Evolutionary conservation across 1,139 yeast species (phyloP).

Genomic region (Blastobotrys proliferans): DNA sequence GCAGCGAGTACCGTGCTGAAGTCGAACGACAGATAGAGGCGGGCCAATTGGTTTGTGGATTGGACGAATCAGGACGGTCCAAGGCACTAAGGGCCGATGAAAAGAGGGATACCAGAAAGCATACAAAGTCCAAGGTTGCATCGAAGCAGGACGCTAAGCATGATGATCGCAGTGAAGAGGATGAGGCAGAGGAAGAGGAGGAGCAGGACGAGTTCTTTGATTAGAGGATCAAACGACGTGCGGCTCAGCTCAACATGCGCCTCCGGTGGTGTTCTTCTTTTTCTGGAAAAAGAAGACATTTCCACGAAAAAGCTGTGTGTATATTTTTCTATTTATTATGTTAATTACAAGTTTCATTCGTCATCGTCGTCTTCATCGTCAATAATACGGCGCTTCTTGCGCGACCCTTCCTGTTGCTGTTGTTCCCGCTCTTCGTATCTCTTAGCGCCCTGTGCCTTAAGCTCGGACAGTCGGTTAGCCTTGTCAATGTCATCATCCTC

Average conservation of each 20-base stretch:
- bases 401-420: slow-evolving; percentile 14
- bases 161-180: not conserved
- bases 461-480: slow-evolving; percentile 58
- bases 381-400: slow-evolving; percentile 33
- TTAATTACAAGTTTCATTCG: slow-evolving; percentile 1
- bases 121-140: slow-evolving; percentile 2
- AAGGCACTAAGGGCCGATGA: slow-evolving; percentile 14
- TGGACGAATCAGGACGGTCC: slow-evolving; percentile 18
- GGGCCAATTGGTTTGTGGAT: slow-evolving; percentile 26
- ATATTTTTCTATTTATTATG: not conserved
- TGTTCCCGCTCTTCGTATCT: slow-evolving; percentile 38
- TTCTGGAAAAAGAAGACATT: too few species aligned
- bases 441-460: slow-evolving; percentile 54
- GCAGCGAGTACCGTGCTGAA: slow-evolving; percentile 23
- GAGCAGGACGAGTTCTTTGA: slow-evolving; percentile 18
- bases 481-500: slow-evolving; percentile 51
- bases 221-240: too few species aligned
- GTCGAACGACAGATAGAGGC: slow-evolving; percentile 22
- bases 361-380: slow-evolving; percentile 60
- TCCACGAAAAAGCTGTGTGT: too few species aligned
- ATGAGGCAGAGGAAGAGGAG: slow-evolving; percentile 13
- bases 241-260: too few species aligned
- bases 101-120: not conserved
- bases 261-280: too few species aligned
- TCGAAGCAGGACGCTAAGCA: not conserved